Evolutionary conservation across 257 asterid species (phyloP), one percentile per base, ranked within the genome.

Genomic region (Sherardia arvensis): DNA sequence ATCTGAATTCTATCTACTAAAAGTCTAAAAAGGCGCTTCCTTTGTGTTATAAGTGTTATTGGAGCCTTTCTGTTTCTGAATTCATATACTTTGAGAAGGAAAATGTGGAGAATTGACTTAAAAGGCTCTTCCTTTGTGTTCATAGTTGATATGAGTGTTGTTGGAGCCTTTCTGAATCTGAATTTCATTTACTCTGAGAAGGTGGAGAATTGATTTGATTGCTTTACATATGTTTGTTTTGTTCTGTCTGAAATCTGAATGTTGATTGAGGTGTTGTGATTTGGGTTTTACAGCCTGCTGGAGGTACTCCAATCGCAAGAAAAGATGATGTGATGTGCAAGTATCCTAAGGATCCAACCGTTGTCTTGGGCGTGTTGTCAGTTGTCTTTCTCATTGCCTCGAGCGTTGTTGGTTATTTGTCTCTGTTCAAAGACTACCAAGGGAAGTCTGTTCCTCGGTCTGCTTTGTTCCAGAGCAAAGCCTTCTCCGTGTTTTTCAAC

Each of bases 391-490:
- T 90, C 51, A 66, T 71, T 56, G 78, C 77, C 55, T 36, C 80
- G 33, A 60, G 87, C 1, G 22, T 69, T 20, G 93, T 82, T 25
- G 96, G 97, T 18, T 80, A 66, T n/a, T 61, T 29, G 3, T 81
- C 99, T 8, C 66, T 89, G 8, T 84, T 93, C 62, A 83, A 90
- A 69, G 82, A 90, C 22, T 93, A 93, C 86, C 79, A 78, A 68
- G 97, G 97, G n/a, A 85, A 85, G 79, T 65, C 87, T 4, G 73
- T 93, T 56, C 99, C 97, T 9, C 79, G 66, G 71, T 63, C 73
- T 2, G 88, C 85, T 27, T 70, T 93, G 18, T 83, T 85, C 77
- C 81, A 74, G 48, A 90, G 77, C 91, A 77, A 71, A 33, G 60
- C 81, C 68, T 85, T 93, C 49, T 55, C 79, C 5, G 73, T 77